Conservation (phyloP, 371 early-diverging fungal species). For the Mortierella sp. region DNA sequence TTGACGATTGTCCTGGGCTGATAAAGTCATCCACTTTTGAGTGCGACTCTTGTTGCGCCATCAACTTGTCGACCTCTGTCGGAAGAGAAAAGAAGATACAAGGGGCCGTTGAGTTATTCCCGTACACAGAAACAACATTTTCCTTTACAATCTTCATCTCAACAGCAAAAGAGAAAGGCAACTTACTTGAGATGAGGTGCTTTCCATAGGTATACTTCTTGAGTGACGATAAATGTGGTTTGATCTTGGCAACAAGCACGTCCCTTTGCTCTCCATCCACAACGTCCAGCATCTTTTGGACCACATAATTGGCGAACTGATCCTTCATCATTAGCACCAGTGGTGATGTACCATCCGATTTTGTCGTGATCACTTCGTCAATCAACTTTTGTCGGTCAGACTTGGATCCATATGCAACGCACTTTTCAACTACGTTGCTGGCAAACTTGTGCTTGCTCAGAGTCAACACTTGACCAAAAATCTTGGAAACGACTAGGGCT, state of each 20-base stretch:
- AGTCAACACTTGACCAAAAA: slow-evolving; percentile 89
- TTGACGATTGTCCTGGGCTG: not conserved
- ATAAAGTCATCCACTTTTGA: slow-evolving; percentile 9
- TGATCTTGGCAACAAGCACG: slow-evolving; percentile 86
- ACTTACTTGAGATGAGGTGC: slow-evolving; percentile 78
- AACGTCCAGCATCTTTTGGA: slow-evolving; percentile 99
- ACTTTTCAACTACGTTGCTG: slow-evolving; percentile 87
- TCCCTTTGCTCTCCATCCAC: slow-evolving; percentile 90
- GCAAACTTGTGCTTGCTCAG: slow-evolving; percentile 99
- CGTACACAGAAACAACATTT: too few species aligned
- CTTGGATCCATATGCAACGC: slow-evolving; percentile 59
- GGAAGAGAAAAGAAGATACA: not conserved
- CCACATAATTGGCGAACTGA: slow-evolving; percentile 99
- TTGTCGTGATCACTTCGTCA: slow-evolving; percentile 78
- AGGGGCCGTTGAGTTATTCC: not conserved
- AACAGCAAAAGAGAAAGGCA: not conserved
- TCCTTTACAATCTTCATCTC: not conserved
- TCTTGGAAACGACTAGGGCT: slow-evolving; percentile 85
- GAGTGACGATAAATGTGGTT: slow-evolving; percentile 89
- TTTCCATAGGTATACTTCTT: slow-evolving; percentile 98
- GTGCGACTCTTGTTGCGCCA: slow-evolving; percentile 40
- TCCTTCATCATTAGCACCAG: slow-evolving; percentile 97
- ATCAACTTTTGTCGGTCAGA: slow-evolving; percentile 72
- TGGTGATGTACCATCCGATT: slow-evolving; percentile 73
- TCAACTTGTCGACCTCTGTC: slow-evolving; percentile 47